Evolutionary conservation across 176 grass and related monocot genomes (phyloP), one percentile per base, ranked within the genome.

Genomic region (Dactylis glomerata): DNA sequence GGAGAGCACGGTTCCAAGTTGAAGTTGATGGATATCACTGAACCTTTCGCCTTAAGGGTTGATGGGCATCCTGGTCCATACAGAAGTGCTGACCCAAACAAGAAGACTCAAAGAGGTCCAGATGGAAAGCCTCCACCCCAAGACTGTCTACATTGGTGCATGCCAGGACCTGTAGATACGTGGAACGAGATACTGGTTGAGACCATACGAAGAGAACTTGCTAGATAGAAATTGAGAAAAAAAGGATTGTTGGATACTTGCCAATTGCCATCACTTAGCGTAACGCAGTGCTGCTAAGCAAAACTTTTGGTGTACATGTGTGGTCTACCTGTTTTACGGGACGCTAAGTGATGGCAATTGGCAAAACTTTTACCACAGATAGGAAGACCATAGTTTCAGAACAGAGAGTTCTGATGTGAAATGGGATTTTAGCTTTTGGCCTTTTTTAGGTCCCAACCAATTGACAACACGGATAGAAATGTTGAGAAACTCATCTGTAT

Each of bases 121-220:
- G 89, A 97, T 49, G 46, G 46, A 49, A 49, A 16, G 46, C 46
- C 46, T 49, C 46, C 46, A 49, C 46, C 46, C 46, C 46, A 94
- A 33, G 94, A 94, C 85, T 94, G 90, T 68, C 69, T 97, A 26
- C 94, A 94, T 59, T 94, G 92, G 94, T 97, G 94, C 46, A 97
- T 97, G 94, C 94, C 94, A 54, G 95, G 95, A 45, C 90, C 92
- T 2, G 84, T 97, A 50, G 92, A 97, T 80, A 88, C 61, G 37
- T 97, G 95, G 88, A 97, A 97, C 52, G 95, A 97, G 81, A 87
- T 97, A 63, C 28, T 97, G 77, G 61, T 97, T 73, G 90, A 94
- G 88, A 88, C 78, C 47, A 94, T 97, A 61, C 40, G 40, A 62
- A 94, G 88, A 89, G 74, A 97, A 38, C 87, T 90, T 8, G 79